phyloP scores from a whole-genome alignment of 805 yeast genomes.

The Priceomyces fermenticarens region DNA sequence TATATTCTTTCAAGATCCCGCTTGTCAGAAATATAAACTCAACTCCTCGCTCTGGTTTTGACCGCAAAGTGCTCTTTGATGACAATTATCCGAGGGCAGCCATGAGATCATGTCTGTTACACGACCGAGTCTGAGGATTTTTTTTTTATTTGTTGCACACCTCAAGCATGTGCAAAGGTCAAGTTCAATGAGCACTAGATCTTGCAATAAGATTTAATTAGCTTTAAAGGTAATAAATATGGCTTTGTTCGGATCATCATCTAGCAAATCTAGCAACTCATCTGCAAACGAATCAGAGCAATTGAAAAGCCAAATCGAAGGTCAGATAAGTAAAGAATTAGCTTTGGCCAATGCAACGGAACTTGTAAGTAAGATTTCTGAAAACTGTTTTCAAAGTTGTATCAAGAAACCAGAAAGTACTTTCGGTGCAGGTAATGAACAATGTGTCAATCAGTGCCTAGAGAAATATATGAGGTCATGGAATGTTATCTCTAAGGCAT shows the following conservation, averaged over 20 bases:
- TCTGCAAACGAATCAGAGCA: constrained; percentile 30
- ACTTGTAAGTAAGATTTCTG: constrained; percentile 78
- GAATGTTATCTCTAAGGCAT: constrained; percentile 78
- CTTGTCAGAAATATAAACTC: not conserved
- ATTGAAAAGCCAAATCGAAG: constrained; percentile 61
- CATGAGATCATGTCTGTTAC: too few relatives aligned
- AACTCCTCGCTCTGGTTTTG: not conserved
- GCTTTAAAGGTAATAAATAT: constrained; percentile 6
- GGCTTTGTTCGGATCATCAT: constrained; percentile 24
- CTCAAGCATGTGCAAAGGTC: too few relatives aligned
- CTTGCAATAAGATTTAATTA: too few relatives aligned
- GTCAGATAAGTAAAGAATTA: constrained; percentile 73
- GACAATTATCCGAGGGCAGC: too few relatives aligned
- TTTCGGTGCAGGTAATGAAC: constrained; percentile 50
- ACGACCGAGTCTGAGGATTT: too few relatives aligned
- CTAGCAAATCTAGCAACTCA: constrained; percentile 9
- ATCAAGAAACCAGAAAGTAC: constrained; percentile 56
- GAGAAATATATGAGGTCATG: constrained; percentile 89
- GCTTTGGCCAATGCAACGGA: constrained; percentile 92
- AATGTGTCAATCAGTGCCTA: constrained; percentile 74
- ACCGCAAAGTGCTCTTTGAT: too few relatives aligned
- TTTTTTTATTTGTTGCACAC: too few relatives aligned
- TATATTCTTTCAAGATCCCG: not conserved
- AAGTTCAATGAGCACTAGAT: too few relatives aligned
- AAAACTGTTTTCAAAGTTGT: constrained; percentile 83